Base-by-base conservation (phyloP, 164 flowering plant species). In the Berberis thunbergii region DNA sequence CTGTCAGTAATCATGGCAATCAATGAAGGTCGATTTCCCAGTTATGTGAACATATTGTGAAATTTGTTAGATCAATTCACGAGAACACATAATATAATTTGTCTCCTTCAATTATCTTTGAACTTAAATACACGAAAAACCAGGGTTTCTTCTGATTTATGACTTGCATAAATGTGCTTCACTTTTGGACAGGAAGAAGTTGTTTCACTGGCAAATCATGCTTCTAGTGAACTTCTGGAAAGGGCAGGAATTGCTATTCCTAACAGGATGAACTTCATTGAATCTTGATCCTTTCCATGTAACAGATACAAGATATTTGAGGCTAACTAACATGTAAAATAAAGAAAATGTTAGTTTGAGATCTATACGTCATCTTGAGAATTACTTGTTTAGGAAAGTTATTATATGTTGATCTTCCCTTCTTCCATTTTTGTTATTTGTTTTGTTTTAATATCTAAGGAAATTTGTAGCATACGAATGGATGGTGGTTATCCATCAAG, bases 181-280 rank as follows among this genome's bases (percentile, higher is more conserved):
- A 26, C 26, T 57, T 3, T 40, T 57, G 60, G 4, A 6, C 88
- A 88, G 97, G 85, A 44, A 41, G 83, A 85, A 61, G 75, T 88
- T 54, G 63, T 88, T 45, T 76, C 73, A 45, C 54, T 54, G 67
- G 97, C 96, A 58, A 82, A 70, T 63, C 69, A 68, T 50, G 91
- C 89, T 75, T 80, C 97, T 12, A 58, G 53, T 3, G 78, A 82
- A 64, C 84, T 91, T 66, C 60, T 88, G 75, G 80, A 71, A 61
- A 81, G 89, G 73, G 97, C 97, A 45, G 90, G 91, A 56, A 87
- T 88, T 54, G 70, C 45, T 57, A 78, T 91, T 49, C 88, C 91
- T 9, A 71, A 49, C 69, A 81, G 85, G 76, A 91, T 88, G 97
- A 88, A 86, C 45, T 9, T 91, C 43, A 44, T 86, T 48, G 77